Evolutionary conservation across 2,329 filamentous ascomycete species (phyloP).

Genomic region (Alternaria gansuensis): DNA sequence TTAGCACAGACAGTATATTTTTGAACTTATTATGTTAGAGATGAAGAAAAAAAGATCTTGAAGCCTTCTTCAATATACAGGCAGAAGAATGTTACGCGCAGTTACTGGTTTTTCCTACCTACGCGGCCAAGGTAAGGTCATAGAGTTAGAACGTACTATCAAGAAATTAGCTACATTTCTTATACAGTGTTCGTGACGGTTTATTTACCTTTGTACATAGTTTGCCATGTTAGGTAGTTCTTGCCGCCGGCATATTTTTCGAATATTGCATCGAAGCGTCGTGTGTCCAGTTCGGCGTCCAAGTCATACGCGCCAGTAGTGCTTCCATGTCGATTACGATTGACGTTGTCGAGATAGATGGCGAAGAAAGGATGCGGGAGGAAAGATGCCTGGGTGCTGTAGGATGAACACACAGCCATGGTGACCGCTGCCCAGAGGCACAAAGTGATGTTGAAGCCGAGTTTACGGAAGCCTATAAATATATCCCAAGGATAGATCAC

Average conservation of each 20-base stretch:
- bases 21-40: too few relatives aligned
- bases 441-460: slow-evolving; percentile 27
- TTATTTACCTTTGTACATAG: slow-evolving; percentile 9
- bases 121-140: too few relatives aligned
- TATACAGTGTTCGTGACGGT: too few relatives aligned
- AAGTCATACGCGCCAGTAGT: slow-evolving; percentile 31
- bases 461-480: slow-evolving; percentile 26
- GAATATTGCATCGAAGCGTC: slow-evolving; percentile 29
- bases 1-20: too few relatives aligned
- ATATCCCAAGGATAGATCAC: slow-evolving; percentile 33
- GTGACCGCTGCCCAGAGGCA: slow-evolving; percentile 32
- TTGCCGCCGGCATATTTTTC: slow-evolving; percentile 29
- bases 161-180: too few relatives aligned
- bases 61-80: too few relatives aligned
- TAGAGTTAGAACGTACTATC: too few relatives aligned
- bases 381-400: slow-evolving; percentile 25
- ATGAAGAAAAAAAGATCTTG: too few relatives aligned
- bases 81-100: too few relatives aligned
- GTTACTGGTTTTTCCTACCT: too few relatives aligned
- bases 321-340: slow-evolving; percentile 29
- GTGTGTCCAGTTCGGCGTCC: slow-evolving; percentile 27
- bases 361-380: slow-evolving; percentile 28
- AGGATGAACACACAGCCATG: slow-evolving; percentile 28
- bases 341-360: slow-evolving; percentile 30
- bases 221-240: slow-evolving; percentile 22